Evolutionary conservation across 1,139 yeast species (phyloP).

Genomic region (Suhomyces yuchorum): DNA sequence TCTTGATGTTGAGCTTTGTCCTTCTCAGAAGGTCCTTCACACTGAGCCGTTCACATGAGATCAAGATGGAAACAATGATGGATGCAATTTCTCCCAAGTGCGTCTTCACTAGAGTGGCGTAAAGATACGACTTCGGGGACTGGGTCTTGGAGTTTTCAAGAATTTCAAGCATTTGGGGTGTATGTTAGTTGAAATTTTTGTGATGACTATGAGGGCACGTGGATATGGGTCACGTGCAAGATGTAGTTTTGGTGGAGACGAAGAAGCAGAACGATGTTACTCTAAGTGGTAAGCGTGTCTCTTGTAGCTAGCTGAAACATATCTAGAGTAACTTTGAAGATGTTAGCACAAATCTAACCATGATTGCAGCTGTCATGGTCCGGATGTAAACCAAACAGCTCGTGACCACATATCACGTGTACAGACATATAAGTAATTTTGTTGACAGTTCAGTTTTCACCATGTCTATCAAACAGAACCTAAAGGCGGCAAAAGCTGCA

Average conservation of each 20-base stretch:
- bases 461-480: conserved; percentile 35
- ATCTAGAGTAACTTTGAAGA: too few species aligned
- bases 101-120: conserved; percentile 53
- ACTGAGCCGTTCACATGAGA: conserved; percentile 61
- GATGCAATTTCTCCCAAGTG: conserved; percentile 70
- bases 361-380: too few species aligned
- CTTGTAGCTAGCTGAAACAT: too few species aligned
- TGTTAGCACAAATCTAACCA: too few species aligned
- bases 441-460: neutral
- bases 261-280: too few species aligned
- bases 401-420: neutral
- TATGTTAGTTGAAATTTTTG: conserved; percentile 1
- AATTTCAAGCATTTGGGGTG: conserved; percentile 17
- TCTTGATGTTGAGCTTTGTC: conserved; percentile 43
- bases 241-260: too few species aligned
- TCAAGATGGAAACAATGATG: conserved; percentile 51
- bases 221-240: neutral
- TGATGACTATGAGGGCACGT: conserved; percentile 8
- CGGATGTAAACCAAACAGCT: too few species aligned
- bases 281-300: too few species aligned
- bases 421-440: conserved; percentile 2
- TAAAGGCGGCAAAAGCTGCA: conserved; percentile 64
- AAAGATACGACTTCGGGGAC: conserved; percentile 64
- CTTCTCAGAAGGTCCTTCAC: conserved; percentile 48
- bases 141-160: conserved; percentile 40